Percentiles rank a stretch among this genome's conserved stretches.
Evolutionary conservation across 352 stramenopile genomes (phyloP).

Genomic region (Globisporangium iwayamae): DNA sequence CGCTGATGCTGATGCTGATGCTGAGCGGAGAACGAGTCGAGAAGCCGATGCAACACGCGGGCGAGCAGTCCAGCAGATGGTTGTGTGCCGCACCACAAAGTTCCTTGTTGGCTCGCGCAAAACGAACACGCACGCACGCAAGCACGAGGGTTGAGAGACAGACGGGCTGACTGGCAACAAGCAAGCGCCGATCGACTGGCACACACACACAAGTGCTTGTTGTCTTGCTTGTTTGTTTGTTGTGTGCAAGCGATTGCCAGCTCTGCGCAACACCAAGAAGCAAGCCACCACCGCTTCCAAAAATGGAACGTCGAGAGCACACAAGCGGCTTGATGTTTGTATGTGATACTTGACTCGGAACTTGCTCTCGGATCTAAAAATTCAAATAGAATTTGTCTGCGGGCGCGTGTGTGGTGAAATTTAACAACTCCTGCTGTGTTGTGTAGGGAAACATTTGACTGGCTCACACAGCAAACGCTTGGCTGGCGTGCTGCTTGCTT

Average conservation of each 20-base stretch:
- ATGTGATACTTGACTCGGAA: background rate
- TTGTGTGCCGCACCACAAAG: background rate
- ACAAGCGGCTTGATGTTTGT: background rate
- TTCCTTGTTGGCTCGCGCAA: background rate
- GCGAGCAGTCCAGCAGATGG: background rate
- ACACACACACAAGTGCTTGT: background rate
- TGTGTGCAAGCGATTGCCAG: background rate
- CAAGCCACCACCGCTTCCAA: background rate
- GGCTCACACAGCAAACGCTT: background rate
- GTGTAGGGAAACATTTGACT: background rate
- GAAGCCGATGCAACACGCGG: slow-evolving; percentile 1
- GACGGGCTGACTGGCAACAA: background rate
- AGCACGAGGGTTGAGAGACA: background rate
- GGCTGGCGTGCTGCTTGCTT: background rate
- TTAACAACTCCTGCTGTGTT: too few species aligned
- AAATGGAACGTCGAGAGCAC: slow-evolving; percentile 5
- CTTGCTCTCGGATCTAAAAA: too few species aligned
- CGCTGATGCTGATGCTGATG: slow-evolving; percentile 2
- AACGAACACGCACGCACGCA: background rate
- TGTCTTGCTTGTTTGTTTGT: background rate
- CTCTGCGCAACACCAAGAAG: background rate
- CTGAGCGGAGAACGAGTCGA: background rate
- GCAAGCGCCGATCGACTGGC: background rate
- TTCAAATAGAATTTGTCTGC: too few species aligned
- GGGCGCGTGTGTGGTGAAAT: too few species aligned